These are phyloP conservation scores for Poa annua DNA, from an alignment of 176 grass and related monocot genomes.

Conservation along the genomic window DNA sequence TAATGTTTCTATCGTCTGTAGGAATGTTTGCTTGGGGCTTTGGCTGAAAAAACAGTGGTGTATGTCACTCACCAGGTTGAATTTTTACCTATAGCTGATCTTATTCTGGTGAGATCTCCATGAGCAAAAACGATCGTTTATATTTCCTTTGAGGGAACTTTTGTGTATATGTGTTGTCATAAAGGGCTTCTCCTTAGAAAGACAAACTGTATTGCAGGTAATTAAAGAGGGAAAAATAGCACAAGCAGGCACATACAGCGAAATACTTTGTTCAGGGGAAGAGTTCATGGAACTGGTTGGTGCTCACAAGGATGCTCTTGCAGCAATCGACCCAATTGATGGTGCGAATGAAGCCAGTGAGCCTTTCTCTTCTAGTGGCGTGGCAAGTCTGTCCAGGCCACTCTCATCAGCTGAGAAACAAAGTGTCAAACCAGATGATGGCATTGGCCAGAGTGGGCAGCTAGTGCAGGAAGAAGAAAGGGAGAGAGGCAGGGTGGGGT, in stretches of 20 bases:
- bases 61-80: constrained; percentile 88
- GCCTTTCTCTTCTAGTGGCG: neutral
- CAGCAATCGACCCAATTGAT: constrained; percentile 16
- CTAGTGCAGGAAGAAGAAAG: constrained; percentile 77
- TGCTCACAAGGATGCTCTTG: constrained; percentile 63
- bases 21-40: constrained; percentile 67
- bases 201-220: constrained; percentile 32
- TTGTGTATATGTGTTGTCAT: neutral
- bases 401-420: neutral
- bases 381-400: neutral
- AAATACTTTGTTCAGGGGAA: constrained; percentile 61
- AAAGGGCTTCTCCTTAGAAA: neutral
- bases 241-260: constrained; percentile 56
- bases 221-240: constrained; percentile 69
- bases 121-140: neutral
- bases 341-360: neutral
- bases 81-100: constrained; percentile 65
- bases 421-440: neutral
- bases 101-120: constrained; percentile 59
- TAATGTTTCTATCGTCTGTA: constrained; percentile 31
- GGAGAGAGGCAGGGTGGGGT: constrained; percentile 67
- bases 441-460: constrained; percentile 39
- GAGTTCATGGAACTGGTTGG: constrained; percentile 59
- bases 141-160: neutral
- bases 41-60: constrained; percentile 67